These are phyloP conservation scores for Bryum argenteum DNA, from an alignment of 225 moss, liverwort and hornwort species.

Conservation along the genomic window DNA sequence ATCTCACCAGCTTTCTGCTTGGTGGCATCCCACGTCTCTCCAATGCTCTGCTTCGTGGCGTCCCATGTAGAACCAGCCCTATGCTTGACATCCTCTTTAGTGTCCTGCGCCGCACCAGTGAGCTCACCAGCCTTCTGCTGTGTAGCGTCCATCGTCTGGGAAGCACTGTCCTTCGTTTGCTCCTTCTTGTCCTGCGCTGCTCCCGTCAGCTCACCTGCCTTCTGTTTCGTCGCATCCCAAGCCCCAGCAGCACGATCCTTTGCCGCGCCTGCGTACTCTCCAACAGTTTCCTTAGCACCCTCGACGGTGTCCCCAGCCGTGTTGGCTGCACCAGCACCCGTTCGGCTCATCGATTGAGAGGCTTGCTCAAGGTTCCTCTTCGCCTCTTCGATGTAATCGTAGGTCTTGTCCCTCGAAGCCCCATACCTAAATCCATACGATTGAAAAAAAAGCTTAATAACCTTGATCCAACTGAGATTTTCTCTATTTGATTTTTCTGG, in stretches of 20 bases:
- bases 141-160: slow-evolving; percentile 31
- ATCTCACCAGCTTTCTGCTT: slow-evolving; percentile 36
- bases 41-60: slow-evolving; percentile 6
- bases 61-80: slow-evolving; percentile 19
- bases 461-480: too few species aligned
- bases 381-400: slow-evolving; percentile 50
- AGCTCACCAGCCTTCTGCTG: slow-evolving; percentile 40
- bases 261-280: slow-evolving; percentile 33
- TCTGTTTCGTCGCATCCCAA: slow-evolving; percentile 52
- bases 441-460: too few species aligned
- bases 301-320: slow-evolving; percentile 24
- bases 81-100: background rate
- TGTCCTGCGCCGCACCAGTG: slow-evolving; percentile 14
- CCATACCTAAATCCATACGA: slow-evolving; percentile 21
- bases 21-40: slow-evolving; percentile 24
- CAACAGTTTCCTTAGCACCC: slow-evolving; percentile 15
- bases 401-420: slow-evolving; percentile 31
- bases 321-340: slow-evolving; percentile 6
- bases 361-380: slow-evolving; percentile 43
- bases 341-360: background rate
- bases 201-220: slow-evolving; percentile 22
- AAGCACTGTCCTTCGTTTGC: slow-evolving; percentile 24
- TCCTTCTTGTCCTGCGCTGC: slow-evolving; percentile 31
- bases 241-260: slow-evolving; percentile 32
- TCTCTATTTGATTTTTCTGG: too few species aligned